A percentile compares a stretch with the other conserved stretches of the same genome.
Evolutionary conservation across 2,329 filamentous ascomycete species (phyloP).

Genomic region (Aquanectria penicillioides): DNA sequence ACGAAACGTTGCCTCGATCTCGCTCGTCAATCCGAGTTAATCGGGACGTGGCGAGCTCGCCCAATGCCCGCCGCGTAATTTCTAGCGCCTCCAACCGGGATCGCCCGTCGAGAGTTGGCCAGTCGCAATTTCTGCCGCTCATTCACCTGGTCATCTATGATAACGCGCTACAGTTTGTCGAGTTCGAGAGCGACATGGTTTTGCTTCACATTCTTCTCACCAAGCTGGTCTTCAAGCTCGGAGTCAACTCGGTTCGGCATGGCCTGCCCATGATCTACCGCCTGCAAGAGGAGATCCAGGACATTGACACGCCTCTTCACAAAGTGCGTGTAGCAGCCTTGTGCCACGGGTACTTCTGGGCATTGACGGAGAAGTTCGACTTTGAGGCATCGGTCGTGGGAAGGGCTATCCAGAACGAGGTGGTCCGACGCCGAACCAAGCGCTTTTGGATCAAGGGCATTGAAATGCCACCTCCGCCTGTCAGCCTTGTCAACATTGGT

Average conservation of each 20-base stretch:
- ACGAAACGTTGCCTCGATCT: slow-evolving; percentile 61
- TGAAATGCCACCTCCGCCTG: slow-evolving; percentile 71
- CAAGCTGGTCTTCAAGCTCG: slow-evolving; percentile 78
- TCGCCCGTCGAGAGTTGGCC: slow-evolving; percentile 58
- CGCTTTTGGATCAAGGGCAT: slow-evolving; percentile 83
- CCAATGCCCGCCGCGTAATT: slow-evolving; percentile 69
- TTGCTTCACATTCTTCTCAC: slow-evolving; percentile 81
- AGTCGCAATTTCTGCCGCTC: slow-evolving; percentile 80
- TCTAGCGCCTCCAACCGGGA: slow-evolving; percentile 74
- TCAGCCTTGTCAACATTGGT: slow-evolving; percentile 69
- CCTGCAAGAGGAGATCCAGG: slow-evolving; percentile 84
- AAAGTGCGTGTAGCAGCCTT: slow-evolving; percentile 86
- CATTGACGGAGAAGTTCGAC: slow-evolving; percentile 79
- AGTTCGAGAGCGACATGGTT: slow-evolving; percentile 78
- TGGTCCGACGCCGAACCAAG: slow-evolving; percentile 76
- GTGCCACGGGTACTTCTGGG: slow-evolving; percentile 90
- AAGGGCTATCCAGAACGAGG: slow-evolving; percentile 77
- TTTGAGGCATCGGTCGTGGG: slow-evolving; percentile 78
- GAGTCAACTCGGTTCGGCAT: slow-evolving; percentile 81
- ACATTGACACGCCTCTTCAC: slow-evolving; percentile 70
- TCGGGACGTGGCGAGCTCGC: slow-evolving; percentile 49
- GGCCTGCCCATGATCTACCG: slow-evolving; percentile 90
- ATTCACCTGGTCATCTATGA: slow-evolving; percentile 92
- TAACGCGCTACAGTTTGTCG: slow-evolving; percentile 78
- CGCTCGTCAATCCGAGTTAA: slow-evolving; percentile 54